Evolutionary conservation across 352 stramenopile genomes (phyloP).

Genomic region (Globisporangium radiosum): DNA sequence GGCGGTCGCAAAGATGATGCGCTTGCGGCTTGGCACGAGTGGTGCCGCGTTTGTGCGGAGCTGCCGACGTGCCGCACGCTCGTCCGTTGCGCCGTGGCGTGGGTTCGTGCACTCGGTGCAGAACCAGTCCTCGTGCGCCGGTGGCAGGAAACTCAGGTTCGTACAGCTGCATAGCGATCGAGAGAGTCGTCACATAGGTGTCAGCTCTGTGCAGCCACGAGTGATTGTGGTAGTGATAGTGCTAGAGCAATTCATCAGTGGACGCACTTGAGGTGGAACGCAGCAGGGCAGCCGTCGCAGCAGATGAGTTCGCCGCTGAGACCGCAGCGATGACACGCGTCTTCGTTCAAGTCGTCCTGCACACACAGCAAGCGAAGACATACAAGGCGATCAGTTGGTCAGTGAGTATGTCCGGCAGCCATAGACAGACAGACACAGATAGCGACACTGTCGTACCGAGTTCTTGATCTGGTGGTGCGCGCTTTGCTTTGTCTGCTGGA

Average conservation of each 20-base stretch:
- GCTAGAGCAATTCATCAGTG: neutral
- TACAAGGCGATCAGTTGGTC: neutral
- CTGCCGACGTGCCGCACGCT: conserved; percentile 24
- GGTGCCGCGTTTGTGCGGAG: conserved; percentile 34
- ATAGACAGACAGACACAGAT: neutral
- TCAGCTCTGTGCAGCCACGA: too few species aligned
- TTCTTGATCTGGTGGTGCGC: conserved; percentile 54
- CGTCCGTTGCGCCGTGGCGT: conserved; percentile 9
- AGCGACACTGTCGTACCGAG: conserved; percentile 27
- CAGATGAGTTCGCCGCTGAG: conserved; percentile 71
- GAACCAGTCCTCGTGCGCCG: conserved; percentile 55
- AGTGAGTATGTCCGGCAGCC: too few species aligned
- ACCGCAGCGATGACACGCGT: conserved; percentile 68
- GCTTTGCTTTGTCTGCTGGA: conserved; percentile 57
- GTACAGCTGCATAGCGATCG: conserved; percentile 30
- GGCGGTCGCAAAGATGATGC: conserved; percentile 44
- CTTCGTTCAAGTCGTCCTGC: conserved; percentile 77
- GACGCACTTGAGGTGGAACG: conserved; percentile 37
- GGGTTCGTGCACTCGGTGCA: conserved; percentile 60
- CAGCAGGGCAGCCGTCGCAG: conserved; percentile 71
- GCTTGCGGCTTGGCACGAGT: conserved; percentile 51
- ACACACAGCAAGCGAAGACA: neutral
- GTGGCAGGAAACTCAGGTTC: conserved; percentile 55
- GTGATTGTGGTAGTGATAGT: neutral
- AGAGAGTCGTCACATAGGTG: too few species aligned